A percentile compares a stretch with the other conserved stretches of the same genome.
Evolutionary conservation across 257 asterid species (phyloP).

Genomic region (Fraxinus anomala): DNA sequence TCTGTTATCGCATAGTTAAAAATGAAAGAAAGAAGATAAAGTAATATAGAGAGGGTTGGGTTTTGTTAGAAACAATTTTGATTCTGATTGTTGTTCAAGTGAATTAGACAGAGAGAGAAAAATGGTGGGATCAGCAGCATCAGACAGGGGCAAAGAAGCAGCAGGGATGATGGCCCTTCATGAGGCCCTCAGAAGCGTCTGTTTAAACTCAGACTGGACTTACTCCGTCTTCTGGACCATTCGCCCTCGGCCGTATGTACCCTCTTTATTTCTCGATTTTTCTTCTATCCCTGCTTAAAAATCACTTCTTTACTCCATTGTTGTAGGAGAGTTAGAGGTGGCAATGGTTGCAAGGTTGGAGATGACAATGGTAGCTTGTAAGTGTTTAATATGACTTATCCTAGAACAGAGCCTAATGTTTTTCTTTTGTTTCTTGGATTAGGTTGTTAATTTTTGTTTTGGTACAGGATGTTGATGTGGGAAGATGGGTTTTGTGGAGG

Average conservation of each 20-base stretch:
- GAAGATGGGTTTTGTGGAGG: slow-evolving; percentile 99
- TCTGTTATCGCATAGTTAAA: slow-evolving; percentile 10
- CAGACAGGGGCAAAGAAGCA: slow-evolving; percentile 99
- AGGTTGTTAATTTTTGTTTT: not conserved
- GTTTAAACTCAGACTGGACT: slow-evolving; percentile 98
- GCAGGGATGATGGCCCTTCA: slow-evolving; percentile 99
- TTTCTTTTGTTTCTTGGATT: not conserved
- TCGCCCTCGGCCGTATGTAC: slow-evolving; percentile 87
- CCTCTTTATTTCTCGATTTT: not conserved
- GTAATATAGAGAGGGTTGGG: not conserved
- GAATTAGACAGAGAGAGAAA: slow-evolving; percentile 33
- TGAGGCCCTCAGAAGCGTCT: slow-evolving; percentile 94
- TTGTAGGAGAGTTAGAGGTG: slow-evolving; percentile 92
- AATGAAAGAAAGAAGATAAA: slow-evolving; percentile 6
- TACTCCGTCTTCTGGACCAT: slow-evolving; percentile 99
- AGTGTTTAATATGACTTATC: slow-evolving; percentile 30
- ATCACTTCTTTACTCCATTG: not conserved
- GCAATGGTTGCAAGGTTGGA: slow-evolving; percentile 97
- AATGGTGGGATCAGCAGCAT: slow-evolving; percentile 99
- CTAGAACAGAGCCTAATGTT: not conserved
- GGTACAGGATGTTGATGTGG: slow-evolving; percentile 99
- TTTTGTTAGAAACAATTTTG: not conserved
- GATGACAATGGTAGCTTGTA: slow-evolving; percentile 99
- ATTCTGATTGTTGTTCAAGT: slow-evolving; percentile 4
- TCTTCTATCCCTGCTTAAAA: slow-evolving; percentile 7